Conservation (phyloP, 257 asterid genomes). For the Plectranthus barbatus region DNA sequence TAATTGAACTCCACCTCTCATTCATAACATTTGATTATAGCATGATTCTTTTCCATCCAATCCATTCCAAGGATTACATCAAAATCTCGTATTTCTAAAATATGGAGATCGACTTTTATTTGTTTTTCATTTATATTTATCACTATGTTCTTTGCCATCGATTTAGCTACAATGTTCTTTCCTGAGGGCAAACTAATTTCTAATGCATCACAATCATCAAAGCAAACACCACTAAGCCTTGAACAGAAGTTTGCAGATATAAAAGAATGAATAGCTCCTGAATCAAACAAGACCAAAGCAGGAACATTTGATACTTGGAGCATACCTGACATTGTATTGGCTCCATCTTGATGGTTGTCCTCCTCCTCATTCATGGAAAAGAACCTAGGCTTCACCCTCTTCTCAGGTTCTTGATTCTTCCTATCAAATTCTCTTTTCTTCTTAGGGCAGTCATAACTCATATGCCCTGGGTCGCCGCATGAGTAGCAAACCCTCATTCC, state of each 20-base stretch:
- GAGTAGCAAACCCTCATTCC: not conserved
- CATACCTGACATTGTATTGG: not conserved
- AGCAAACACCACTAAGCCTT: not conserved
- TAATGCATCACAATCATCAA: not conserved
- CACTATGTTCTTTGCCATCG: not conserved
- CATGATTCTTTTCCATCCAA: not conserved
- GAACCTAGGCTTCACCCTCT: not conserved
- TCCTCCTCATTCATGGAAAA: not conserved
- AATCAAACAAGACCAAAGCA: not conserved
- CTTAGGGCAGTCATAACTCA: not conserved
- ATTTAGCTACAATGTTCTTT: not conserved
- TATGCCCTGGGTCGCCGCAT: not conserved
- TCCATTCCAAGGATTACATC: not conserved
- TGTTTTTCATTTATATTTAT: not conserved
- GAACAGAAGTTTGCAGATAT: not conserved
- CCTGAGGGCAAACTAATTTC: not conserved
- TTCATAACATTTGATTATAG: not conserved
- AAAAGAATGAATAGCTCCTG: not conserved
- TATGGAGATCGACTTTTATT: not conserved
- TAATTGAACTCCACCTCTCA: not conserved
- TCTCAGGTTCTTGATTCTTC: no score
- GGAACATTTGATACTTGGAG: not conserved
- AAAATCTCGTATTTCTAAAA: not conserved
- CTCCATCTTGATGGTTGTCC: not conserved
- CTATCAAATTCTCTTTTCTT: not conserved